These are phyloP conservation scores for Mortierella sp. DNA, from an alignment of 371 early-diverging fungal species.

Conservation along the genomic window DNA sequence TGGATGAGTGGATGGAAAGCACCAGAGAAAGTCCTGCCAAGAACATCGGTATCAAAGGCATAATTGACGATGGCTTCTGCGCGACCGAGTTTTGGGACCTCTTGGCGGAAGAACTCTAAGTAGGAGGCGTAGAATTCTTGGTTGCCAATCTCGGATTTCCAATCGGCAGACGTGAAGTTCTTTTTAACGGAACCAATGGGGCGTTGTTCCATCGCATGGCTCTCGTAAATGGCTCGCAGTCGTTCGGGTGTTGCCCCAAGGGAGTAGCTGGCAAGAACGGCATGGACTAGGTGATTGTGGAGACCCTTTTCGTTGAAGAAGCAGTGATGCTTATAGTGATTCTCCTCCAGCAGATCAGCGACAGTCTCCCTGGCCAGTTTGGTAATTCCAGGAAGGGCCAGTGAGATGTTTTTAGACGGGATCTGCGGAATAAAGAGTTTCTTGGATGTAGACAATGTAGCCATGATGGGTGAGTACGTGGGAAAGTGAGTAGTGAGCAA, in stretches of 20 bases:
- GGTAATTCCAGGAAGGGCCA: slow-evolving; percentile 60
- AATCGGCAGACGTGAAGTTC: slow-evolving; percentile 61
- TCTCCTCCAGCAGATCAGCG: slow-evolving; percentile 58
- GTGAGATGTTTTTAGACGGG: slow-evolving; percentile 25
- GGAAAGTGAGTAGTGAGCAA: not conserved
- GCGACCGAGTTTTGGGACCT: slow-evolving; percentile 63
- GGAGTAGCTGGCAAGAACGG: slow-evolving; percentile 68
- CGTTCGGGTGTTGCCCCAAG: slow-evolving; percentile 67
- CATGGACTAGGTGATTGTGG: slow-evolving; percentile 71
- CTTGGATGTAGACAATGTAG: slow-evolving; percentile 5
- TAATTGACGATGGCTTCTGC: slow-evolving; percentile 64
- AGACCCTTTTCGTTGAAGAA: slow-evolving; percentile 64
- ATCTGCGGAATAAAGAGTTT: slow-evolving; percentile 13
- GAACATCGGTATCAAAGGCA: slow-evolving; percentile 62
- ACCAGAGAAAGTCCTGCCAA: slow-evolving; percentile 65
- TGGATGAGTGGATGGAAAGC: slow-evolving; percentile 74
- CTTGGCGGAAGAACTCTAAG: slow-evolving; percentile 62
- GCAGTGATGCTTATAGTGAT: slow-evolving; percentile 58
- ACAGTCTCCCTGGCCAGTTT: slow-evolving; percentile 46
- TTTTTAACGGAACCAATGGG: slow-evolving; percentile 49
- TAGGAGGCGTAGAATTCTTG: slow-evolving; percentile 64
- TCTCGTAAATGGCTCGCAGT: slow-evolving; percentile 66
- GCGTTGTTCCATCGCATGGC: slow-evolving; percentile 60
- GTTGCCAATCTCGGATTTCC: slow-evolving; percentile 59
- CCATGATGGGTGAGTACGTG: not conserved